Base-by-base conservation (phyloP, 139 green algal species). In the Auxenochlorella protothecoides region DNA sequence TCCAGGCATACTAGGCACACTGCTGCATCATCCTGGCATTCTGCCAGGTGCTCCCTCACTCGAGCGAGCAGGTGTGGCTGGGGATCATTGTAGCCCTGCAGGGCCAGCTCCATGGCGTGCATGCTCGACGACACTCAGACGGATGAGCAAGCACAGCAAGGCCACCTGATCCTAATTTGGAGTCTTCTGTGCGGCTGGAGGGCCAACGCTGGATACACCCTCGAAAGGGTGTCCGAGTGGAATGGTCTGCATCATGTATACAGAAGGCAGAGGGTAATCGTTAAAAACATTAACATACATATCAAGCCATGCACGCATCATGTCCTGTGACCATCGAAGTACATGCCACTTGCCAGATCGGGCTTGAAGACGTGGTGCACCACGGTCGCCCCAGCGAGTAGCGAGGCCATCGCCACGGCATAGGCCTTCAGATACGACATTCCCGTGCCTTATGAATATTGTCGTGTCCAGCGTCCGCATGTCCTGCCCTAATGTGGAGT, bases 331-430 rank as follows among this genome's bases (percentile, higher is more conserved):
- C 57, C 9, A 44, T 44, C 27, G 27, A 44, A 9, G 9, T 62
- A 11, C 57, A 15, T 62, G 9, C 57, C 55, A 71, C 55, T 64
- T 10, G 55, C 87, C 81, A 97, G 72, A 67, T 96, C 88, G 4
- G 92, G 92, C 63, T 89, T 87, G 72, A 88, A 90, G 16, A 94
- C 79, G 53, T 85, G 80, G 75, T 97, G 92, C 57, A 96, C 87
- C 2, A 92, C 73, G 6, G 85, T 71, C 4, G 92, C 92, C 5
- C 92, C 92, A 2, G 84, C 75, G 52, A 97, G 85, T 56, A 96
- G 68, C 0, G 83, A 92, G 0, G 63, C 73, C 13, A 97, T 78
- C 0, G 89, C 87, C 2, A 96, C 82, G 3, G 68, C 69, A 72
- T 95, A 96, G 6, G 83, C 83, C 66, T 89, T 84, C 14, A 83